Percentiles rank a stretch among this genome's conserved stretches.
Conservation (phyloP, 441 rosid species). For the Caryocar brasiliense region DNA sequence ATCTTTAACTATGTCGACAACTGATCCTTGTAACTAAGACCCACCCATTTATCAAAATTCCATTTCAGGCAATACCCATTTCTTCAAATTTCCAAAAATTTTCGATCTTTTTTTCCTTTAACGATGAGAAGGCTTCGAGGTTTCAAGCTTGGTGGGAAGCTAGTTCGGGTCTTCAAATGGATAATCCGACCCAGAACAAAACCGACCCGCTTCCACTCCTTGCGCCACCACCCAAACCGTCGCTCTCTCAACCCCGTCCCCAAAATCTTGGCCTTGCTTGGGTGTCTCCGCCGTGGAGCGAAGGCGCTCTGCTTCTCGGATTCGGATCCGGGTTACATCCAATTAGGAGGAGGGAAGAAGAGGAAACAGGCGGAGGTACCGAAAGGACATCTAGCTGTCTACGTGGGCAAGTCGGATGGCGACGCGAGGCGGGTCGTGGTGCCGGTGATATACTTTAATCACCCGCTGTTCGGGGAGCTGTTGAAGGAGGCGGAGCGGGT, state of each 20-base stretch:
- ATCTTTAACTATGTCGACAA: too few relatives aligned
- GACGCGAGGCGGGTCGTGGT: constrained; percentile 42
- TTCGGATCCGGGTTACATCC: constrained; percentile 27
- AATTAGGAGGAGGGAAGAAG: constrained; percentile 24
- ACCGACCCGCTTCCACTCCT: constrained; percentile 1
- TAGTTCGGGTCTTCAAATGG: constrained; percentile 40
- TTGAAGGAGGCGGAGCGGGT: constrained; percentile 56
- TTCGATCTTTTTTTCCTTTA: not conserved
- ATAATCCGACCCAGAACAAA: constrained; percentile 23
- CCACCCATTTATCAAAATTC: not conserved
- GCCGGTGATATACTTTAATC: constrained; percentile 65
- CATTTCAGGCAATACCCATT: not conserved
- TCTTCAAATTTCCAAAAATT: not conserved
- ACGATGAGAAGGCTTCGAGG: constrained; percentile 39
- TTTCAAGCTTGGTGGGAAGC: constrained; percentile 39
- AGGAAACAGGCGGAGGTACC: constrained; percentile 24
- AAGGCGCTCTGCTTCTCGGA: constrained; percentile 11
- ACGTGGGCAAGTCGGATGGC: constrained; percentile 41
- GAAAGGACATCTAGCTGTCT: constrained; percentile 55
- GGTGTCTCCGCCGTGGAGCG: constrained; percentile 28
- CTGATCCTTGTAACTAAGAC: not conserved
- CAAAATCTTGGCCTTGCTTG: constrained; percentile 25
- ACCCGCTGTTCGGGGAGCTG: constrained; percentile 53
- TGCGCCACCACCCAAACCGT: not conserved
- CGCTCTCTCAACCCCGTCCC: constrained; percentile 23